A percentile compares a stretch with the other conserved stretches of the same genome.
Conservation (phyloP, 768 basidiomycete genomes). For the Mycena epipterygia region DNA sequence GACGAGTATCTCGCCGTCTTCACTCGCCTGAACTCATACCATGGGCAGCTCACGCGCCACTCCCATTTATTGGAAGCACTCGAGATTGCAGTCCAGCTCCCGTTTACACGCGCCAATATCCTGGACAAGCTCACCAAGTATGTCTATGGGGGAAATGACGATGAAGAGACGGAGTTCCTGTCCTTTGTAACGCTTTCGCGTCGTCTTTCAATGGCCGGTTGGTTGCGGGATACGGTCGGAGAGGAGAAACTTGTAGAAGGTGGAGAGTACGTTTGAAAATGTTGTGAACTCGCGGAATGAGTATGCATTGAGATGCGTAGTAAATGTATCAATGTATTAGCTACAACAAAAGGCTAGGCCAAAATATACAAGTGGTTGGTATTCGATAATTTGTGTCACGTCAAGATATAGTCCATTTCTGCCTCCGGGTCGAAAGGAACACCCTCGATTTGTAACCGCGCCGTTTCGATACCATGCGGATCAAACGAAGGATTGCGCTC, state of each 20-base stretch:
- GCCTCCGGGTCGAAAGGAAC: slow-evolving; percentile 11
- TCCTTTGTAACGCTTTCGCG: slow-evolving; percentile 2
- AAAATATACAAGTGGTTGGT: too few relatives aligned
- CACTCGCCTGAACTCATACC: neutral
- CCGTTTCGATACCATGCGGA: slow-evolving; percentile 17
- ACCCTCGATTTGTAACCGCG: slow-evolving; percentile 7
- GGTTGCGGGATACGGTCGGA: slow-evolving; percentile 12
- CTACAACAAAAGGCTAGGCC: too few relatives aligned
- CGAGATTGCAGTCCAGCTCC: neutral
- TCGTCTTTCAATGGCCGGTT: neutral
- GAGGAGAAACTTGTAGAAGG: slow-evolving; percentile 4
- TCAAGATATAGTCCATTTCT: slow-evolving; percentile 10
- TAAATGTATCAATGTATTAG: too few relatives aligned
- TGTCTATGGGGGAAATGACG: slow-evolving; percentile 12
- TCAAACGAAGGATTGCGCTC: slow-evolving; percentile 9
- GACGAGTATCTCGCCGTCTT: slow-evolving; percentile 17
- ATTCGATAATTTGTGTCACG: neutral
- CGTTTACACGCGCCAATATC: neutral
- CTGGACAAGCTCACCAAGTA: slow-evolving; percentile 8
- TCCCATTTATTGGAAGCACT: slow-evolving; percentile 13
- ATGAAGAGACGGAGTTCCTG: neutral
- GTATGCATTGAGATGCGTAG: too few relatives aligned
- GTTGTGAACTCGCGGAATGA: too few relatives aligned
- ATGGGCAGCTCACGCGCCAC: slow-evolving; percentile 11
- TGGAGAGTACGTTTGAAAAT: slow-evolving; percentile 14